Evolutionary conservation across 2,329 filamentous ascomycete species (phyloP).

Genomic region (Fusarium acutatum): DNA sequence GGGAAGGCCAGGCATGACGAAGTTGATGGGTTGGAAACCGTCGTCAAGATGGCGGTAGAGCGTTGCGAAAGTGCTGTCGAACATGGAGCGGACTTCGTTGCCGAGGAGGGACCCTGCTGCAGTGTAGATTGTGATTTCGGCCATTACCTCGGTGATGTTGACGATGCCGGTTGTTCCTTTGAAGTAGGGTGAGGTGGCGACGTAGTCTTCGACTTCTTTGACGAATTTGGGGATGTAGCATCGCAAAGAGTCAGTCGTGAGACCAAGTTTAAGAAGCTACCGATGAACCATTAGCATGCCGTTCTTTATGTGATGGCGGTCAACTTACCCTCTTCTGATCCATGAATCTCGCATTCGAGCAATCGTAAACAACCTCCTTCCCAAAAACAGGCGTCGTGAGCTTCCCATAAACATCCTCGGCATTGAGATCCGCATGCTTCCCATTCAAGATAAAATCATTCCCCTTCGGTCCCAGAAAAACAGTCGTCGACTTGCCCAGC

Average conservation of each 20-base stretch:
- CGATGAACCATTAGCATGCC: background rate
- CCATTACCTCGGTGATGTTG: conserved; percentile 78
- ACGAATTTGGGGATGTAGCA: conserved; percentile 81
- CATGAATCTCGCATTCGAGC: conserved; percentile 89
- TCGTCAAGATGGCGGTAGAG: conserved; percentile 89
- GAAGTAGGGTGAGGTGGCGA: conserved; percentile 72
- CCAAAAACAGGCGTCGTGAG: conserved; percentile 79
- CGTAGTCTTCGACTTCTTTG: conserved; percentile 75
- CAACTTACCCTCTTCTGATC: conserved; percentile 86
- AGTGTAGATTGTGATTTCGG: conserved; percentile 91
- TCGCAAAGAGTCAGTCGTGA: conserved; percentile 76
- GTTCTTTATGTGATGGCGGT: rapidly evolving
- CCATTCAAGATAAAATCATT: conserved; percentile 94
- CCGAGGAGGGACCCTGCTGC: conserved; percentile 86
- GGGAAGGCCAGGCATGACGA: conserved; percentile 85
- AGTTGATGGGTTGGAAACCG: conserved; percentile 89
- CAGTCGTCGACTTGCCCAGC: conserved; percentile 86
- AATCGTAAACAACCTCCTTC: conserved; percentile 87
- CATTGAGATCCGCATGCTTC: conserved; percentile 86
- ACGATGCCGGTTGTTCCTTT: conserved; percentile 72
- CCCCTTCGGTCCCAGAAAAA: conserved; percentile 80
- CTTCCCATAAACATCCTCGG: conserved; percentile 87
- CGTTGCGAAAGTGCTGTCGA: conserved; percentile 80
- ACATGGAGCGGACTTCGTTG: conserved; percentile 79
- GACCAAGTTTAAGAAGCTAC: conserved; percentile 80